Evolutionary conservation across 75 land plant genomes (phyloP).

Genomic region (Chamaecyparis obtusa): DNA sequence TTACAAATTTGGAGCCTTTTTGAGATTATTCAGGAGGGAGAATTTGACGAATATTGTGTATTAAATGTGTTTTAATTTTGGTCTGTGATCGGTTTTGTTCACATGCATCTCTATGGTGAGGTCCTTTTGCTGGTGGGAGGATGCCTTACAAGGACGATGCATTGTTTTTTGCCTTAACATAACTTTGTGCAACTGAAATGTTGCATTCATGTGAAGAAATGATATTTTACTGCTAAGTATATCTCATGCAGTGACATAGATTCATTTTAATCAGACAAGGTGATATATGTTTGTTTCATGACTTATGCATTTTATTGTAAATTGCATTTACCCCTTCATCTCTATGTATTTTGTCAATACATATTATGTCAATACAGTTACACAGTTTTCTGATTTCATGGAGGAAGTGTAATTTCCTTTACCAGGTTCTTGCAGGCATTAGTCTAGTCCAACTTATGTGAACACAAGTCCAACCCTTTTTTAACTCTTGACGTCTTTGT

Average conservation of each 20-base stretch:
- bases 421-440: background rate
- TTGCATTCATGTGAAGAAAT: too few species aligned
- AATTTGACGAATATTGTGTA: background rate
- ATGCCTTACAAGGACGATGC: background rate
- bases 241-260: background rate
- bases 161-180: background rate
- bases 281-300: background rate
- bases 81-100: background rate
- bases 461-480: background rate
- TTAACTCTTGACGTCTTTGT: background rate
- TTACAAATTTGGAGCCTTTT: background rate
- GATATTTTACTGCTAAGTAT: background rate
- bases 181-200: too few species aligned
- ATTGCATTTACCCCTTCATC: too few species aligned
- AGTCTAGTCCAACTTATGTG: background rate
- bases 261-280: background rate
- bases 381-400: background rate
- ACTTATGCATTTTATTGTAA: too few species aligned
- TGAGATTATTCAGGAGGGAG: background rate
- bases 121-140: background rate
- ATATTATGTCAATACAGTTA: background rate
- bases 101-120: background rate
- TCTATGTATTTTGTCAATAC: too few species aligned
- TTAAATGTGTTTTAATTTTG: too few species aligned
- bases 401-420: background rate